Base-by-base conservation (phyloP, 805 yeast genomes). In the Ogataea paraovalis region DNA sequence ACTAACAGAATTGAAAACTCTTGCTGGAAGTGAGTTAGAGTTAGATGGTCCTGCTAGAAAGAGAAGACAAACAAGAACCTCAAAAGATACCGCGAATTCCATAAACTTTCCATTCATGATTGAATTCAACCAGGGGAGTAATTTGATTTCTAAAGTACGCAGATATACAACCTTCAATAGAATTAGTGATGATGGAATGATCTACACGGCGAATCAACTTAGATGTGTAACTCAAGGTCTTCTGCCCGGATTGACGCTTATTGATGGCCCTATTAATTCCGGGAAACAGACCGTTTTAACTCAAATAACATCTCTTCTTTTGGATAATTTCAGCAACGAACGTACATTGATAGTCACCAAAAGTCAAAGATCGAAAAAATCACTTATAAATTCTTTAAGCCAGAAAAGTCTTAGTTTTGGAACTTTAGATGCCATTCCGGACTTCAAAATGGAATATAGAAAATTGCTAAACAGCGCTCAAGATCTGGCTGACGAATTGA, bases 211-310 rank as follows among this genome's bases (percentile, higher is more conserved):
- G 4, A 16, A 36, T 2, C 55, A 50, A 36, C 3, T 47, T 4
- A 20, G 37, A 21, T 42, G 48, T 2, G 37, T 53, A 21, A 41
- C 45, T 12, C 27, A 41, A 20, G 48, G 47, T 14, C 5, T 23
- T 14, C 23, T 16, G 9, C 52, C 42, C 9, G 61, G 61, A 1
- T 20, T 55, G 19, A 57, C 56, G 3, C 13, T 59, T 1, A 44
- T 61, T 9, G 46, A 48, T 19, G 64, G 65, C 3, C 41, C 47
- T 4, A 42, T 57, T 14, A 57, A 56, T 16, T 45, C 58, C 2
- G 63, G 78, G 2, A 71, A 70, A 45, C 66, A 72, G 2, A 60
- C 55, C 4, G 45, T 66, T 3, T 51, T 62, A 2, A 48, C 65
- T 0, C 53, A 60, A 20, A 50, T 65, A 5, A 45, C 68, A 2